A percentile compares a stretch with the other conserved stretches of the same genome.
Evolutionary conservation across 2,329 filamentous ascomycete species (phyloP).

Genomic region (Cladosporium oxysporum): DNA sequence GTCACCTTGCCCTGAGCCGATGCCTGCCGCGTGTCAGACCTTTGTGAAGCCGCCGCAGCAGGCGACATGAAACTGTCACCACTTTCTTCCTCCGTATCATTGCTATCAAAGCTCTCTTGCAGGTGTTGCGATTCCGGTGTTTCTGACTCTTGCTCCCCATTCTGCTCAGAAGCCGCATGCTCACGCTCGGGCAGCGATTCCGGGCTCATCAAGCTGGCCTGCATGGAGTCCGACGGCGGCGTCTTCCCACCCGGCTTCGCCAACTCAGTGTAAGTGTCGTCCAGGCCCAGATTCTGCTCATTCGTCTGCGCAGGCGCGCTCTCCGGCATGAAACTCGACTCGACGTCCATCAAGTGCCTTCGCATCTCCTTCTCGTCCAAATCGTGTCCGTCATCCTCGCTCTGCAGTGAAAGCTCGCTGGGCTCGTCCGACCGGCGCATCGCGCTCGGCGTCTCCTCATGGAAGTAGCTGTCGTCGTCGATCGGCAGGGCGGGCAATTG

Average conservation of each 20-base stretch:
- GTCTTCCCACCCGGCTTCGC: slow-evolving; percentile 25
- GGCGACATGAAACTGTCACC: slow-evolving; percentile 15
- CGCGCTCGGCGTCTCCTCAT: slow-evolving; percentile 23
- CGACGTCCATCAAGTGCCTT: slow-evolving; percentile 60
- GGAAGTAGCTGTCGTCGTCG: slow-evolving; percentile 44
- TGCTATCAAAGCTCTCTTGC: slow-evolving; percentile 22
- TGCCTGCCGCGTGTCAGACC: slow-evolving; percentile 1
- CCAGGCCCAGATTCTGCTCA: slow-evolving; percentile 37
- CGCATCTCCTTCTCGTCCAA: slow-evolving; percentile 62
- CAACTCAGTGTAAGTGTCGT: slow-evolving; percentile 49
- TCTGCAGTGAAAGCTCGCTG: slow-evolving; percentile 35
- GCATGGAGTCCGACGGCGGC: neutral
- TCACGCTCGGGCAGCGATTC: neutral
- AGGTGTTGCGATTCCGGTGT: slow-evolving; percentile 22
- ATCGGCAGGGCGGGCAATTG: slow-evolving; percentile 44
- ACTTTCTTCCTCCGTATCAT: slow-evolving; percentile 11
- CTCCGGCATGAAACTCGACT: slow-evolving; percentile 64
- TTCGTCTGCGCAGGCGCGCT: slow-evolving; percentile 40
- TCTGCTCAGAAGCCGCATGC: neutral
- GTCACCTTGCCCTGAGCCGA: neutral
- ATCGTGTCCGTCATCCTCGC: slow-evolving; percentile 36
- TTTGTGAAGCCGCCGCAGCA: slow-evolving; percentile 15
- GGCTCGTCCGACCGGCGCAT: slow-evolving; percentile 27
- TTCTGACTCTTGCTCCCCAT: neutral
- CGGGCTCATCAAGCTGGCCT: slow-evolving; percentile 2